phyloP scores from a whole-genome alignment of 257 asterid species.

The Fraxinus quadrangulata region DNA sequence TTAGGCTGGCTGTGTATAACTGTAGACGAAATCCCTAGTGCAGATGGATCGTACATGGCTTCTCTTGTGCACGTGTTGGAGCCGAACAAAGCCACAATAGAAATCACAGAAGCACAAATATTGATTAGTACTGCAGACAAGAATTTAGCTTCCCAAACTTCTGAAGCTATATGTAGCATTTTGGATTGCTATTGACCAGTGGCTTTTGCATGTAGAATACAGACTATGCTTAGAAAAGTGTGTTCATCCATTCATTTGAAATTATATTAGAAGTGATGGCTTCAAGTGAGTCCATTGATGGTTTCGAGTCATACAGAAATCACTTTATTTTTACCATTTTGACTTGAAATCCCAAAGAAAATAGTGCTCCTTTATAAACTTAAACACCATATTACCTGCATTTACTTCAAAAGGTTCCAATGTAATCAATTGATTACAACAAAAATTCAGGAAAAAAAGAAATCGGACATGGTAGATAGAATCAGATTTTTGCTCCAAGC shows the following conservation, averaged over 20 bases:
- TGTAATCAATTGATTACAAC: background rate
- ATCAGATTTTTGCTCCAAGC: slow-evolving; percentile 61
- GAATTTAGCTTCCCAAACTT: slow-evolving; percentile 40
- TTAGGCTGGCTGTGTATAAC: slow-evolving; percentile 38
- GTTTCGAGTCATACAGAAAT: too few species aligned
- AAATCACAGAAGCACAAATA: slow-evolving; percentile 42
- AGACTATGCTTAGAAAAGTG: too few species aligned
- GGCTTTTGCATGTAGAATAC: background rate
- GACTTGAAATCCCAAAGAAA: too few species aligned
- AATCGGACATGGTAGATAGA: background rate
- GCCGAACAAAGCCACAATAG: slow-evolving; percentile 50
- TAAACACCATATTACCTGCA: background rate
- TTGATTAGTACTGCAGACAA: slow-evolving; percentile 48
- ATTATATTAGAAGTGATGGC: too few species aligned
- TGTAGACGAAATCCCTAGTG: slow-evolving; percentile 31
- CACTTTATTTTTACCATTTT: too few species aligned
- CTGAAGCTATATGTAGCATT: slow-evolving; percentile 44
- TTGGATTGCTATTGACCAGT: slow-evolving; percentile 35
- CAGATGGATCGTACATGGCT: slow-evolving; percentile 31
- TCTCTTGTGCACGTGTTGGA: slow-evolving; percentile 39
- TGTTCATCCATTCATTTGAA: too few species aligned
- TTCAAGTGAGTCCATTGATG: too few species aligned
- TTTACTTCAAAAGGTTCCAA: background rate
- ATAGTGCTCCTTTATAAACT: too few species aligned
- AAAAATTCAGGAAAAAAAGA: too few species aligned